phyloP scores from a whole-genome alignment of 2,329 filamentous ascomycete species.

The Zymoseptoria passerinii region DNA sequence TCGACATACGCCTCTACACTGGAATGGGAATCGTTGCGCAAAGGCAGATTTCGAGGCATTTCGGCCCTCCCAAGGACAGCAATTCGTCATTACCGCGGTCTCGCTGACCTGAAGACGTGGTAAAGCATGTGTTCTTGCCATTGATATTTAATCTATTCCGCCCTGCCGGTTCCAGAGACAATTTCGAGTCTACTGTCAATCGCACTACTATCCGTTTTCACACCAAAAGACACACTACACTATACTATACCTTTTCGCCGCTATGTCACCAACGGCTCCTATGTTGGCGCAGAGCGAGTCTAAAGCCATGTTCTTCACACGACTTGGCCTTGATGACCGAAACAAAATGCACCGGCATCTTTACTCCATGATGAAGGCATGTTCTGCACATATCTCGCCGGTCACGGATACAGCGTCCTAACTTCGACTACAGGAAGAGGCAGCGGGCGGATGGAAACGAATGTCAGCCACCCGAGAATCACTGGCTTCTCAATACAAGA shows the following conservation, averaged over 20 bases:
- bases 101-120: background rate
- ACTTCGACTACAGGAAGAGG: slow-evolving; percentile 30
- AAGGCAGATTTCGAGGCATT: background rate
- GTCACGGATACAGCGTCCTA: background rate
- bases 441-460: slow-evolving; percentile 31
- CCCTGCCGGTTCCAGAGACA: background rate
- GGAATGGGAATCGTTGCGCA: background rate
- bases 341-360: slow-evolving; percentile 26
- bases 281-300: slow-evolving; percentile 35
- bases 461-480: slow-evolving; percentile 29
- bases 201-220: background rate
- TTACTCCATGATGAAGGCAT: slow-evolving; percentile 37
- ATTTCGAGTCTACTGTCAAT: background rate
- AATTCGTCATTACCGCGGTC: background rate
- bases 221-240: background rate
- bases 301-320: slow-evolving; percentile 33
- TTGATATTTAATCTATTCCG: background rate
- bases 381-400: background rate
- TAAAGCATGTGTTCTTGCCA: background rate
- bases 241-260: background rate
- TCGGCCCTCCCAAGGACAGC: background rate
- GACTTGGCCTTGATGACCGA: slow-evolving; percentile 33
- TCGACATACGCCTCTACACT: background rate
- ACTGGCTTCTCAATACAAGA: slow-evolving; percentile 7
- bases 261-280: slow-evolving; percentile 13